Base-by-base conservation (phyloP, 1,284 basidiomycete genomes). In the Moesziomyces antarcticus region DNA sequence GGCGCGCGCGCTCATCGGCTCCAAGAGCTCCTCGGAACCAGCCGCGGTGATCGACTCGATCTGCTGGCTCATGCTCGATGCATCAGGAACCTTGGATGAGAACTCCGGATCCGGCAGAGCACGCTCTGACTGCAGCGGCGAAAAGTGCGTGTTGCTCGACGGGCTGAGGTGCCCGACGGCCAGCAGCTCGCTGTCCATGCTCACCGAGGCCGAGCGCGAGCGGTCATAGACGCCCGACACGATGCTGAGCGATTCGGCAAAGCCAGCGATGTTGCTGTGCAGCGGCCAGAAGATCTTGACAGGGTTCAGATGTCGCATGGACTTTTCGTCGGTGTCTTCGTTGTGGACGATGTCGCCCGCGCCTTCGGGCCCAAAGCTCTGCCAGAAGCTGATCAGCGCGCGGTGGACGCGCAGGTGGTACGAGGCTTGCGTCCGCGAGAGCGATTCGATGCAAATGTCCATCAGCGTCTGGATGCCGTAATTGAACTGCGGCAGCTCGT, bases 401-500 rank as follows among this genome's bases (percentile, higher is more conserved):
- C 55, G 46, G 18, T 72, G 60, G 4, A 83, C 69, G 0, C 74
- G 62, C 16, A 76, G 69, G 47, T 80, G 71, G 67, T 81, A 82
- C 1, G 76, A 63, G 8, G 78, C 77, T 56, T 85, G 84, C 14
- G 83, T 71, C 10, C 76, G 60, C 1, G 83, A 78, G 27, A 85
- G 82, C 35, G 80, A 77, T 13, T 73, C 68, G 53, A 84, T 72
- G 60, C 84, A 81, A 42, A 82, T 77, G 47, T 85, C 81, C 47
- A 85, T 64, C 25, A 84, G 72, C n/a, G 78, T 70, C 50, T 82
- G 79, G 5, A 85, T 69, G 56, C 82, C 81, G 52, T 78, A 78
- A 49, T 85, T 76, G 70, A 85, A 82, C 30, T 78, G 66, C 3
- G 85, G 85, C 21, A 86, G 73, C 59, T 86, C 85, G 43, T 85